These are phyloP conservation scores for Paramecium caudatum DNA, from an alignment of 73 alveolate genomes.

Conservation along the genomic window DNA sequence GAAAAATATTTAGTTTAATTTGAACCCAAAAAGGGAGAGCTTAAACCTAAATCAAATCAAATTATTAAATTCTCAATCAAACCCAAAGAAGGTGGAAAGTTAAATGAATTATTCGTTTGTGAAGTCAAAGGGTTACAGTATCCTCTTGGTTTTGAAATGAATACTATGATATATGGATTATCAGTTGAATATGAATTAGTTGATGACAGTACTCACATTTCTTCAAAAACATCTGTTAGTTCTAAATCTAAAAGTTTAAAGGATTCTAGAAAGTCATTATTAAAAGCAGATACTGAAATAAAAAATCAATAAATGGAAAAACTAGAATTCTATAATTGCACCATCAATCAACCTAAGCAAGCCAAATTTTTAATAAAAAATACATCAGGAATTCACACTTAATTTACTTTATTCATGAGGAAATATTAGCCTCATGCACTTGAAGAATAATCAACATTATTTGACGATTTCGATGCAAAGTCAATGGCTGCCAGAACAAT, in stretches of 20 bases:
- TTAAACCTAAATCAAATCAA: slow-evolving; percentile 84
- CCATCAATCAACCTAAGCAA: slow-evolving; percentile 84
- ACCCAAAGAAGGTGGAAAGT: slow-evolving; percentile 82
- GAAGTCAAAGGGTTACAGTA: slow-evolving; percentile 81
- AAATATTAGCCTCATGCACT: slow-evolving; percentile 67
- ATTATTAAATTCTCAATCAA: slow-evolving; percentile 78
- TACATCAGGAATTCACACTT: slow-evolving; percentile 89
- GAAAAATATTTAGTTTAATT: slow-evolving; percentile 81
- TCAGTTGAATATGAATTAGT: slow-evolving; percentile 80
- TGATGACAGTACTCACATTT: slow-evolving; percentile 77
- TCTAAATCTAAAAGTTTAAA: slow-evolving; percentile 58
- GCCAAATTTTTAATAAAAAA: slow-evolving; percentile 83
- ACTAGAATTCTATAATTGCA: slow-evolving; percentile 83
- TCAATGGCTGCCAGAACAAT: slow-evolving; percentile 72
- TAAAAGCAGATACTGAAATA: slow-evolving; percentile 64
- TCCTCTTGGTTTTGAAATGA: slow-evolving; percentile 86
- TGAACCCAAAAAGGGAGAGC: slow-evolving; percentile 86
- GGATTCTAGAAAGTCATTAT: slow-evolving; percentile 62
- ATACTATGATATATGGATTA: slow-evolving; percentile 86
- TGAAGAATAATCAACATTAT: slow-evolving; percentile 58
- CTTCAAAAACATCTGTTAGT: slow-evolving; percentile 70
- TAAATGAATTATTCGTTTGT: slow-evolving; percentile 85
- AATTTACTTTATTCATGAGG: slow-evolving; percentile 58
- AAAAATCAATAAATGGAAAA: slow-evolving; percentile 77
- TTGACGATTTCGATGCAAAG: slow-evolving; percentile 39